Evolutionary conservation across 768 basidiomycete species (phyloP).

Genomic region (Vararia minispora): DNA sequence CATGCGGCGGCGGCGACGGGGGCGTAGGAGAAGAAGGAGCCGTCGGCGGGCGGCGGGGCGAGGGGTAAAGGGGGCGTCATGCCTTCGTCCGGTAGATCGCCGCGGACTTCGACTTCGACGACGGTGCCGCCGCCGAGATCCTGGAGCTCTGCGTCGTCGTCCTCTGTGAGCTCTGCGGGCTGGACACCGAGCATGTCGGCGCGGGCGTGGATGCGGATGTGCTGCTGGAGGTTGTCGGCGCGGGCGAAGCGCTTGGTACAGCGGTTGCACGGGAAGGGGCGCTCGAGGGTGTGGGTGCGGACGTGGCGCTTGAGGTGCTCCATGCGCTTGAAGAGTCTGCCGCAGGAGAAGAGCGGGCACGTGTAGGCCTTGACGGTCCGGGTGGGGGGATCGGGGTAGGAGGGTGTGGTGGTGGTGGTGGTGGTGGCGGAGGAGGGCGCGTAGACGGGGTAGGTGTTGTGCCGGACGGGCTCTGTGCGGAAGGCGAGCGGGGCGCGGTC

Average conservation of each 20-base stretch:
- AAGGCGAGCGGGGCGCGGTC: not conserved
- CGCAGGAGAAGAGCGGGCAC: conserved; percentile 79
- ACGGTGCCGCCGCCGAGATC: conserved; percentile 23
- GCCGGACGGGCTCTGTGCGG: conserved; percentile 10
- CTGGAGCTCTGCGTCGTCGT: conserved; percentile 26
- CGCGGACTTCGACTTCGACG: conserved; percentile 15
- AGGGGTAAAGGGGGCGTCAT: conserved; percentile 4
- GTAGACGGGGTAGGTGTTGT: conserved; percentile 11
- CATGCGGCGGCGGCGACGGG: conserved; percentile 20
- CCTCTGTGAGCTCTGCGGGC: conserved; percentile 18
- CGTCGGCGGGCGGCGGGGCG: conserved; percentile 5
- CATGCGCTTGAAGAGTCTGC: conserved; percentile 81
- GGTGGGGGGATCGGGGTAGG: conserved; percentile 8
- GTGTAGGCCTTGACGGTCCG: conserved; percentile 49
- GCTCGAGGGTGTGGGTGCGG: conserved; percentile 82
- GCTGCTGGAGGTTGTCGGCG: conserved; percentile 83
- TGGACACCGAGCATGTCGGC: conserved; percentile 22
- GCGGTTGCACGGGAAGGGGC: conserved; percentile 63
- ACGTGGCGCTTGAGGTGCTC: conserved; percentile 86
- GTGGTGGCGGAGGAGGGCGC: conserved; percentile 1
- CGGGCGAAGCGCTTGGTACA: conserved; percentile 81
- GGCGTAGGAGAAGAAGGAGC: conserved; percentile 4
- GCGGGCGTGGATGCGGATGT: conserved; percentile 67
- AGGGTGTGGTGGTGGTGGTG: not conserved
- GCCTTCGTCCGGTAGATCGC: conserved; percentile 12